Conservation (phyloP, 2,329 filamentous ascomycete genomes). For the Rachicladosporium sp. region DNA sequence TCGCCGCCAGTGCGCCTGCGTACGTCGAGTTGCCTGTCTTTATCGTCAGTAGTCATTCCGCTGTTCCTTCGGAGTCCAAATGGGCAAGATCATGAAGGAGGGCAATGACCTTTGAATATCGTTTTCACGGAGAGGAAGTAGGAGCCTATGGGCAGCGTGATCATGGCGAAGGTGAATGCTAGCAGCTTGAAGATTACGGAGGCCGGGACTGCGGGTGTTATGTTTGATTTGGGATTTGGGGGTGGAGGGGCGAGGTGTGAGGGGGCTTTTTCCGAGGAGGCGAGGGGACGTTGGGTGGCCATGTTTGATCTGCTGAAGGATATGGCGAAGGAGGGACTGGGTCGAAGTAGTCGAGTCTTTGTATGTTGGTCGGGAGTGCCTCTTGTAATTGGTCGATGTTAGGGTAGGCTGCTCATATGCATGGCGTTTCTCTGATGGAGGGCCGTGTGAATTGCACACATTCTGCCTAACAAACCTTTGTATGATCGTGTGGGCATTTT, state of each 20-base stretch:
- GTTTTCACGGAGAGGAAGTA: conserved; percentile 73
- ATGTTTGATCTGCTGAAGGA: not conserved
- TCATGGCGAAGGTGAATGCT: conserved; percentile 83
- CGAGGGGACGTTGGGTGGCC: conserved; percentile 35
- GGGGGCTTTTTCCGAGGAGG: conserved; percentile 46
- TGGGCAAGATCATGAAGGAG: not conserved
- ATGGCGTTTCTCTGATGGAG: no score
- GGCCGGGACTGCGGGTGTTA: conserved; percentile 72
- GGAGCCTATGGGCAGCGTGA: conserved; percentile 70
- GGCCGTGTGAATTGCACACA: no score
- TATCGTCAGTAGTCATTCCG: no score
- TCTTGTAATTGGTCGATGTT: no score
- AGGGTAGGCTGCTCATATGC: no score
- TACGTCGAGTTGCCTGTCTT: conserved; percentile 89
- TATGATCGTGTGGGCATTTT: no score
- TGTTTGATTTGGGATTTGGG: conserved; percentile 47
- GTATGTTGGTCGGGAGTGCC: no score
- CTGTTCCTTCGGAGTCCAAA: no score
- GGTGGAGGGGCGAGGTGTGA: conserved; percentile 41
- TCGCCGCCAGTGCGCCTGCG: conserved; percentile 70
- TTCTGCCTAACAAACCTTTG: no score
- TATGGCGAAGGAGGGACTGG: no score
- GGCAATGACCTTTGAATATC: conserved; percentile 58
- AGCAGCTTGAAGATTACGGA: conserved; percentile 83
- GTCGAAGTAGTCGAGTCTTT: no score